Evolutionary conservation across 805 yeast species (phyloP), one percentile per base, ranked within the genome.

Genomic region (Lipomyces yamadae): DNA sequence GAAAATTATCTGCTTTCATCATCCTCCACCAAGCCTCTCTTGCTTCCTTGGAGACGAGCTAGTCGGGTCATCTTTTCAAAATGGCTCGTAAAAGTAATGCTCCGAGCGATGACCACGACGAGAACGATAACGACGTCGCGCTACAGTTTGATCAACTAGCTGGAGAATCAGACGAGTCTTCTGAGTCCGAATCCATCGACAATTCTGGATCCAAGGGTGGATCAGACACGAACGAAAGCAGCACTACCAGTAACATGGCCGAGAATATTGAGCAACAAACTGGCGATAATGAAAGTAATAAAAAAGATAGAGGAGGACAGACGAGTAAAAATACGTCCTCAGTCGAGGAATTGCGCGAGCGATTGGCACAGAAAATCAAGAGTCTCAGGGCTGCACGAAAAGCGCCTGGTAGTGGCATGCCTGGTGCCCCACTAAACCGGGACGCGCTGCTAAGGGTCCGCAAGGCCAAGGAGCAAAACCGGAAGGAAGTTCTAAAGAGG

Each of bases 391-490:
- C 88, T 63, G 89, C 86, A 78, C 87, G 99, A 76, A 93, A 89
- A 74, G 99, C 98, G 0, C 95, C 96, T 0, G 98, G 98, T 1
- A 81, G 93, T 0, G 88, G 86, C 57, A 86, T 83, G 3, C 81
- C 83, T 3, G 97, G 97, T 32, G 95, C 97, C 0, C 92, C 93
- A 15, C 84, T 87, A 66, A 90, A 94, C 10, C 83, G 98, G 78
- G 96, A 92, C 72, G 93, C 89, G 54, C 87, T 90, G 60, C 79
- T 91, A 62, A 87, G 84, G 48, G 90, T 87, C 72, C 85, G 96
- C 68, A 81, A 81, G 70, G 76, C 74, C 60, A 72, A 69, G 32
- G 68, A 58, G 8, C 82, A 81, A 68, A 83, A 80, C 61, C 85
- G 82, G 63, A 72, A 77, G 65, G 84, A 81, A 13, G 76, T 76